Conservation (phyloP, 306 rosid genomes). For the Hippophae gyantsensis region DNA sequence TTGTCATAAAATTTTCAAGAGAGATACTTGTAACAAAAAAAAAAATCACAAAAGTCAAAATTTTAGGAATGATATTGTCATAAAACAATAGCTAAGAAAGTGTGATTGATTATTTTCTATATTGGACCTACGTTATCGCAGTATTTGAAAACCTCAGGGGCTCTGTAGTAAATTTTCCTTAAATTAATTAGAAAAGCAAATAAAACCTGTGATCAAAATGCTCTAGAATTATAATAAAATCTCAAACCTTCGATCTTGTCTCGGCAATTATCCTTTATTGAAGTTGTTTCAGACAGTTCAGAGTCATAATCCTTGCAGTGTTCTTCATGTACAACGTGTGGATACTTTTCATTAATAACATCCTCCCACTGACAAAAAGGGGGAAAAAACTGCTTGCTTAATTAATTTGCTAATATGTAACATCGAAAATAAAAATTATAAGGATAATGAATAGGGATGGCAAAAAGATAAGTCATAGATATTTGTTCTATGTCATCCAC, state of each 20-base stretch:
- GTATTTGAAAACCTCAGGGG: too few relatives aligned
- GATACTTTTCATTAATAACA: slow-evolving; percentile 67
- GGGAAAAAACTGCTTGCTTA: slow-evolving; percentile 2
- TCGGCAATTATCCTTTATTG: slow-evolving; percentile 25
- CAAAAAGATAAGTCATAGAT: too few relatives aligned
- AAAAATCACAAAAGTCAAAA: too few relatives aligned
- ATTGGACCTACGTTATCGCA: too few relatives aligned
- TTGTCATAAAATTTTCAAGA: too few relatives aligned
- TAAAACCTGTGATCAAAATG: neutral
- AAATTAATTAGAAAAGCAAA: neutral
- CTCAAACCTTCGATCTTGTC: slow-evolving; percentile 80
- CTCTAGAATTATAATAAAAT: neutral
- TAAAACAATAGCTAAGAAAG: too few relatives aligned
- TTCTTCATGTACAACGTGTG: slow-evolving; percentile 87
- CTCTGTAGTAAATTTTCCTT: too few relatives aligned
- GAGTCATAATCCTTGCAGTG: slow-evolving; percentile 74
- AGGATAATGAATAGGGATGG: neutral
- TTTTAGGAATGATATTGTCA: too few relatives aligned
- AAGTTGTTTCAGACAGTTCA: slow-evolving; percentile 46
- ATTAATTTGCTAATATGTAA: slow-evolving; percentile 10
- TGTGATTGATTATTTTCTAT: too few relatives aligned
- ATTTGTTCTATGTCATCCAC: too few relatives aligned
- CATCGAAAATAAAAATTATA: slow-evolving; percentile 13
- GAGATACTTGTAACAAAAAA: too few relatives aligned
- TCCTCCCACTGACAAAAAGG: slow-evolving; percentile 68